These are phyloP conservation scores for Nidularia pulvinata DNA, from an alignment of 768 basidiomycete genomes.

Conservation along the genomic window DNA sequence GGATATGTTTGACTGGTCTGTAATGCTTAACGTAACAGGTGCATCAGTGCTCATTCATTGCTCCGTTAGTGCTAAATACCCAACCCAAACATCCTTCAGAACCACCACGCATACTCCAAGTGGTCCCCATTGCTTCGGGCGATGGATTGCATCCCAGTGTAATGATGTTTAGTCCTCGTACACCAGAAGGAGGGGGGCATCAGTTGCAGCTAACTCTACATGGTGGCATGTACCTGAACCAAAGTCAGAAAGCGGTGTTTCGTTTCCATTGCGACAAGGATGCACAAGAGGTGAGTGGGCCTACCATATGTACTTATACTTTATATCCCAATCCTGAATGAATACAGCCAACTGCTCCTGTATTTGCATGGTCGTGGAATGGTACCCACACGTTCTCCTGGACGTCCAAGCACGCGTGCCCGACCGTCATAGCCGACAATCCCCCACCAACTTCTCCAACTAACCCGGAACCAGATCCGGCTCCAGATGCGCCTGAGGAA, in stretches of 20 bases:
- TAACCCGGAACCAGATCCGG: slow-evolving; percentile 2
- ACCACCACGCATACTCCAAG: slow-evolving; percentile 27
- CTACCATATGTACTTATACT: background rate
- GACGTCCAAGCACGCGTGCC: slow-evolving; percentile 19
- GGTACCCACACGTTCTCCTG: slow-evolving; percentile 22
- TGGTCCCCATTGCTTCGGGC: slow-evolving; percentile 23
- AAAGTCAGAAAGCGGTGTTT: slow-evolving; percentile 25
- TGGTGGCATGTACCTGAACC: slow-evolving; percentile 21
- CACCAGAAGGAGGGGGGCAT: no score
- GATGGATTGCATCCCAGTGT: no score
- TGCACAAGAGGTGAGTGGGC: slow-evolving; percentile 10
- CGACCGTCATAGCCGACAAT: slow-evolving; percentile 8
- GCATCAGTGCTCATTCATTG: background rate
- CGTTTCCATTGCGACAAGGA: slow-evolving; percentile 23
- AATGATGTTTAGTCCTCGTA: no score
- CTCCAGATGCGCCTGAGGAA: slow-evolving; percentile 9
- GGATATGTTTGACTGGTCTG: slow-evolving; percentile 25
- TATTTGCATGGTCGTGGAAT: slow-evolving; percentile 17
- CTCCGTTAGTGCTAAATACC: slow-evolving; percentile 15
- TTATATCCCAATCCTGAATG: background rate
- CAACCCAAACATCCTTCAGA: slow-evolving; percentile 29
- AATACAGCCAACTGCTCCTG: slow-evolving; percentile 3
- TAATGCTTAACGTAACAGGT: background rate
- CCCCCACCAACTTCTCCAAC: background rate
- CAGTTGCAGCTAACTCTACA: slow-evolving; percentile 21